Evolutionary conservation across 75 land plant species (phyloP), one percentile per base, ranked within the genome.

Genomic region (Cupressus sempervirens): DNA sequence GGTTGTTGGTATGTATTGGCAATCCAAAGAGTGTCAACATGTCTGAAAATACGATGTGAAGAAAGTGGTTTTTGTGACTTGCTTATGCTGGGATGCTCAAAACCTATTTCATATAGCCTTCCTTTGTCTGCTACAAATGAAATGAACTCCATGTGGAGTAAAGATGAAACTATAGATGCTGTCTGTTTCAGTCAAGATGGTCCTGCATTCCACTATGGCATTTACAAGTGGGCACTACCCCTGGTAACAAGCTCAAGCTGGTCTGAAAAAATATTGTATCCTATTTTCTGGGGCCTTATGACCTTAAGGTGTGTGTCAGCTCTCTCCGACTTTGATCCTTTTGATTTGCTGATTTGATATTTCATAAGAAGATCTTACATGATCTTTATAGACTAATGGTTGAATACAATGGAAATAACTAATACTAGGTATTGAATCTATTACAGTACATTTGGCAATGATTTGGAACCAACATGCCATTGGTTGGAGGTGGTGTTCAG

Each of bases 201-300:
- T n/a, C 83, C 91, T 11, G 67, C 7, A 62, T 94, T 88, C 80
- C 84, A 54, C 23, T 97, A 88, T 84, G 99, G 99, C 1, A 96
- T 96, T 23, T 97, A 95, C 46, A 36, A 90, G 36, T 88, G 88
- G 88, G 93, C 98, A 40, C 86, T 97, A 13, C 96, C 98, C 10
- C 89, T 97, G 73, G 88, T 95, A 56, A 90, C 93, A 9, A 93
- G 91, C 84, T 84, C 76, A 34, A 91, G 90, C 43, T 80, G 91
- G 46, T 86, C 90, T 15, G 93, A 92, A 35, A 93, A 90, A 83
- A 92, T 96, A 81, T 88, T 89, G 29, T 96, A 94, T 79, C 99
- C 99, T 48, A 92, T 97, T 34, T 97, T 95, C 68, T 97, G 99
- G 99, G 98, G 99, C 48, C 85, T 97, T 35, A 92, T 97, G 96